Evolutionary conservation across 495 filamentous ascomycete species (phyloP).

Genomic region (Trichoderma asperelloides): DNA sequence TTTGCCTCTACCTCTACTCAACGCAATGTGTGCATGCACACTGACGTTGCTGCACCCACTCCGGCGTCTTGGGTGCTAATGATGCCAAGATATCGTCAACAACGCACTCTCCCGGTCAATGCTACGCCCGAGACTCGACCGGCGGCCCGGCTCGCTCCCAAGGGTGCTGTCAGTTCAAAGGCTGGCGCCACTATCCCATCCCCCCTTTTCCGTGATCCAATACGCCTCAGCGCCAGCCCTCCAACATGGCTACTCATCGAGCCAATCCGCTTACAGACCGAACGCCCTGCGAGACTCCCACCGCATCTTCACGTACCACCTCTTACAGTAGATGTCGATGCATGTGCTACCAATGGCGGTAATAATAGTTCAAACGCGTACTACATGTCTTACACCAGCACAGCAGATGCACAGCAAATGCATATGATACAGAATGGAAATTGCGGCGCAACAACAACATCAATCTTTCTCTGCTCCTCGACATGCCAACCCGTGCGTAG

Average conservation of each 20-base stretch:
- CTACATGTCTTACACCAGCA: not conserved
- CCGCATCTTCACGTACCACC: not conserved
- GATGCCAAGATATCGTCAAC: conserved; percentile 1
- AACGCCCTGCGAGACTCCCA: not conserved
- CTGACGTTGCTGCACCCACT: not conserved
- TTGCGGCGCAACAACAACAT: not conserved
- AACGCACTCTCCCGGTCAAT: not conserved
- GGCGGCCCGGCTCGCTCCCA: conserved; percentile 3
- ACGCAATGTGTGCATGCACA: not conserved
- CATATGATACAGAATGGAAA: not conserved
- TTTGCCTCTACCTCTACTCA: not conserved
- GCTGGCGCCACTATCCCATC: not conserved
- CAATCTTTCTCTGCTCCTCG: not conserved
- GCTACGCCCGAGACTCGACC: conserved; percentile 3
- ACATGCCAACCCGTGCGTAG: not conserved
- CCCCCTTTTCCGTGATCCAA: not conserved
- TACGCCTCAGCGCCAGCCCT: not conserved
- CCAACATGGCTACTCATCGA: not conserved
- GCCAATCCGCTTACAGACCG: not conserved
- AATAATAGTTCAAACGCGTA: not conserved
- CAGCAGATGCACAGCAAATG: not conserved
- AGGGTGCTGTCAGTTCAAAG: conserved; percentile 3
- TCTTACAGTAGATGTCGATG: not conserved
- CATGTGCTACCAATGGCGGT: not conserved
- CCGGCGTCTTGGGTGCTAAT: not conserved